These are phyloP conservation scores for Microstegium vimineum DNA, from an alignment of 176 grass and related monocot genomes.

Conservation along the genomic window DNA sequence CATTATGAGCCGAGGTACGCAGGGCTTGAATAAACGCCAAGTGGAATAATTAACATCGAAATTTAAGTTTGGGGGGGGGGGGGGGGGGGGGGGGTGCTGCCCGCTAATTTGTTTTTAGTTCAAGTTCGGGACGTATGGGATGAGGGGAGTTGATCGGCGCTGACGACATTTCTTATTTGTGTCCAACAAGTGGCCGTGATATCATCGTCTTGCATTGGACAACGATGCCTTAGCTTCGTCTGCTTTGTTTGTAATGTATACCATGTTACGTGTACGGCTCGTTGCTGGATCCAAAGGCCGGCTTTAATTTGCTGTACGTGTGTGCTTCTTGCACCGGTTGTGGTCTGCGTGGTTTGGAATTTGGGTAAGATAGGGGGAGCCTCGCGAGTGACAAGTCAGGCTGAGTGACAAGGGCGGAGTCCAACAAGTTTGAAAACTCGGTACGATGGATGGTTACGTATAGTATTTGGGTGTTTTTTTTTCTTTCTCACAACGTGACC, in stretches of 20 bases:
- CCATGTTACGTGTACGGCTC: background rate
- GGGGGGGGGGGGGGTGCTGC: no score
- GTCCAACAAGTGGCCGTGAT: background rate
- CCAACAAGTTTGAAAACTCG: background rate
- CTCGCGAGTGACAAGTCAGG: background rate
- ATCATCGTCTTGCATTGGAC: background rate
- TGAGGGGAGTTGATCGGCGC: no score
- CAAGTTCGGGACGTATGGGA: no score
- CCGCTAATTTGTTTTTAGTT: background rate
- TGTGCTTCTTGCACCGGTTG: no score
- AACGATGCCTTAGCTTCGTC: background rate
- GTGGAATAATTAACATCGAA: no score
- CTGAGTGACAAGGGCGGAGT: no score
- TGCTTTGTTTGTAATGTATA: background rate
- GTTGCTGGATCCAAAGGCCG: slow-evolving; percentile 8
- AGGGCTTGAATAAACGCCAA: background rate
- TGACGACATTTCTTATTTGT: background rate
- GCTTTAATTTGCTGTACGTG: no score
- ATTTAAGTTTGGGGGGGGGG: background rate
- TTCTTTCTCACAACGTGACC: no score
- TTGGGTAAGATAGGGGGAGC: background rate
- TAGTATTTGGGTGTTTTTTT: background rate
- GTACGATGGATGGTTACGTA: background rate
- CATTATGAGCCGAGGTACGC: no score
- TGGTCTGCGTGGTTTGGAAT: background rate